These are phyloP conservation scores for Coemansia sp. DNA, from an alignment of 192 early-diverging fungal species.

Conservation along the genomic window DNA sequence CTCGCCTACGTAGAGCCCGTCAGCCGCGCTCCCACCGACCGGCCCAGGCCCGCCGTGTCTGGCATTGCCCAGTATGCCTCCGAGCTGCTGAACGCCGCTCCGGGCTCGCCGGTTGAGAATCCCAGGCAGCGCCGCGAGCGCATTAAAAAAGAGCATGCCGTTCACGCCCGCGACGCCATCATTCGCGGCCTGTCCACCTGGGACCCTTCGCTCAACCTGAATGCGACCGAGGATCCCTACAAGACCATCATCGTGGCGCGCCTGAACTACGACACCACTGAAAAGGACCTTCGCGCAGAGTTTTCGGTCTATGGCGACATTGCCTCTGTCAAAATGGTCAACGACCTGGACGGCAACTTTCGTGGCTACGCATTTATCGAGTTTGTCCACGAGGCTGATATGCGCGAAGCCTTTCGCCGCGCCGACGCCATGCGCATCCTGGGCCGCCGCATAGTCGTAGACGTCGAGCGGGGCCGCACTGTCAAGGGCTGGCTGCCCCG, in stretches of 20 bases:
- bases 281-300: constrained; percentile 63
- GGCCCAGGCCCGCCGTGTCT: constrained; percentile 19
- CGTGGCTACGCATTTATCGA: constrained; percentile 96
- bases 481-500: constrained; percentile 91
- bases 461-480: constrained; percentile 94
- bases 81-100: constrained; percentile 10
- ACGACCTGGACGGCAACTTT: constrained; percentile 64
- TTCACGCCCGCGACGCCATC: constrained; percentile 30
- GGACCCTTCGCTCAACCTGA: constrained; percentile 56
- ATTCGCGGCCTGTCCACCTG: constrained; percentile 29
- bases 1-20: constrained; percentile 16
- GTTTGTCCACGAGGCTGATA: constrained; percentile 81
- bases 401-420: constrained; percentile 61
- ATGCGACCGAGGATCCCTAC: constrained; percentile 81
- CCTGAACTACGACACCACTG: constrained; percentile 53
- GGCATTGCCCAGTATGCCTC: constrained; percentile 30
- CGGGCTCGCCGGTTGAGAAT: constrained; percentile 20
- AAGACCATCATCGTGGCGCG: constrained; percentile 86
- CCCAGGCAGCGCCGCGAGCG: constrained; percentile 38
- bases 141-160: constrained; percentile 25
- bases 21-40: constrained; percentile 26
- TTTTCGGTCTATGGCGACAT: constrained; percentile 76
- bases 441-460: constrained; percentile 80
- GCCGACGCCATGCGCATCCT: constrained; percentile 85
- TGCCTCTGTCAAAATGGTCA: constrained; percentile 67